These are phyloP conservation scores for Zasmidium cellare DNA, from an alignment of 2,329 filamentous ascomycete species.

Conservation along the genomic window DNA sequence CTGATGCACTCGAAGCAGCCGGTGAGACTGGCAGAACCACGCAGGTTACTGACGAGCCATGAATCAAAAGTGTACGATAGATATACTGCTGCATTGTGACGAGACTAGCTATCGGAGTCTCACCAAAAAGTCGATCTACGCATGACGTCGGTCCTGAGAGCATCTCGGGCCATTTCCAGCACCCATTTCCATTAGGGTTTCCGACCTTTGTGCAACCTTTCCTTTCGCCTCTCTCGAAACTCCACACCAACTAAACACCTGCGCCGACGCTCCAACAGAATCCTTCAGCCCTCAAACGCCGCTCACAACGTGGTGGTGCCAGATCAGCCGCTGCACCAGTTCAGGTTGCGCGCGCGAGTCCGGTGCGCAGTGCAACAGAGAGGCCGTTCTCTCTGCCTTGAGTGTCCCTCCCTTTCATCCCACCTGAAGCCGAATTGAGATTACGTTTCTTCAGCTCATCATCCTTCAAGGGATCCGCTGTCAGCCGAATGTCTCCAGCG, in stretches of 20 bases:
- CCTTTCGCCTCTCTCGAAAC: background rate
- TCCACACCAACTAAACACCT: background rate
- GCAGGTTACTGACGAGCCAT: conserved; percentile 39
- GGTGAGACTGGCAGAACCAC: conserved; percentile 33
- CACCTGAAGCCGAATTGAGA: no score
- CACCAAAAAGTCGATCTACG: no score
- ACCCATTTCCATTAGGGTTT: background rate
- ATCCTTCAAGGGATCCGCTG: background rate
- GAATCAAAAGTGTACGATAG: background rate
- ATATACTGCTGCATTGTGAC: no score
- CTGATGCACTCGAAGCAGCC: conserved; percentile 20
- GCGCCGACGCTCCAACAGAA: background rate
- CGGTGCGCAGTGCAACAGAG: no score
- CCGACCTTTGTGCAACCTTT: background rate
- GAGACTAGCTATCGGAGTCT: no score
- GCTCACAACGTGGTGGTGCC: background rate
- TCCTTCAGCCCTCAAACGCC: background rate
- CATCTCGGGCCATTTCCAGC: background rate
- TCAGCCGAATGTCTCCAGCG: background rate
- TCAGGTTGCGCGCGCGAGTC: no score
- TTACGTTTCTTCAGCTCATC: background rate
- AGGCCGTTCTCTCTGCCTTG: no score
- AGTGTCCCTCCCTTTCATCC: no score
- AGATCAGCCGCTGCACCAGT: background rate
- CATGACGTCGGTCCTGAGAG: background rate